Conservation (phyloP, 2,329 filamentous ascomycete genomes). For the Trichophyton benhamiae region DNA sequence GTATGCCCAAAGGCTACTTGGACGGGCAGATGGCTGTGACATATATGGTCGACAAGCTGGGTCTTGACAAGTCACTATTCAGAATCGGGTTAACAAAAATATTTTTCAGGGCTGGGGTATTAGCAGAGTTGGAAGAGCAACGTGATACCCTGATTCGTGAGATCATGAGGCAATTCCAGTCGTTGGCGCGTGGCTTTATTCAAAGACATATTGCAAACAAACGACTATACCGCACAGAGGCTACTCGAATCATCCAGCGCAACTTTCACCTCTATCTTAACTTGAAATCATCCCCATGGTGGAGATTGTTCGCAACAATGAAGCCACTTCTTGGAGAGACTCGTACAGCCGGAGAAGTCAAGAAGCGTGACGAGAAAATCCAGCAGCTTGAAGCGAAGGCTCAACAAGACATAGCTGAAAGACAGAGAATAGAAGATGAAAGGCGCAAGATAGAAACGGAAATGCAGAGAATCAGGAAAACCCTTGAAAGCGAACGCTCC, state of each 20-base stretch:
- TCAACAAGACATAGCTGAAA: slow-evolving; percentile 59
- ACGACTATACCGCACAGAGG: slow-evolving; percentile 83
- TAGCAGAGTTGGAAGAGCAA: slow-evolving; percentile 93
- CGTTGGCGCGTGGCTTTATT: slow-evolving; percentile 76
- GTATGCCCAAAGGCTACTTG: slow-evolving; percentile 79
- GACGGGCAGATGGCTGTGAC: slow-evolving; percentile 78
- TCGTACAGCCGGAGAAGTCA: slow-evolving; percentile 81
- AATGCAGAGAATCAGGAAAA: slow-evolving; percentile 81
- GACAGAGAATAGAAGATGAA: slow-evolving; percentile 78
- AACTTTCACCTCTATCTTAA: slow-evolving; percentile 90
- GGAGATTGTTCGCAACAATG: slow-evolving; percentile 90
- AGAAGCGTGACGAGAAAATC: slow-evolving; percentile 89
- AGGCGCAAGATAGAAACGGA: slow-evolving; percentile 75
- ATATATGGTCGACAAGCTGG: slow-evolving; percentile 80
- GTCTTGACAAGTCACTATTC: slow-evolving; percentile 73
- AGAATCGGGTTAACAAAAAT: slow-evolving; percentile 93
- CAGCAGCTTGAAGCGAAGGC: slow-evolving; percentile 74
- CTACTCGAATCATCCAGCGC: slow-evolving; percentile 82
- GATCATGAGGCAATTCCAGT: slow-evolving; percentile 89
- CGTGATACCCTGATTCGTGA: slow-evolving; percentile 84
- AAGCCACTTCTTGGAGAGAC: slow-evolving; percentile 87
- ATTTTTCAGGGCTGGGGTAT: slow-evolving; percentile 90
- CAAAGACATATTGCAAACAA: slow-evolving; percentile 85
- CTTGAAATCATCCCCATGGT: slow-evolving; percentile 90
- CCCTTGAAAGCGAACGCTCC: slow-evolving; percentile 88